Conservation (phyloP, 164 flowering plant species). For the Malania oleifera region DNA sequence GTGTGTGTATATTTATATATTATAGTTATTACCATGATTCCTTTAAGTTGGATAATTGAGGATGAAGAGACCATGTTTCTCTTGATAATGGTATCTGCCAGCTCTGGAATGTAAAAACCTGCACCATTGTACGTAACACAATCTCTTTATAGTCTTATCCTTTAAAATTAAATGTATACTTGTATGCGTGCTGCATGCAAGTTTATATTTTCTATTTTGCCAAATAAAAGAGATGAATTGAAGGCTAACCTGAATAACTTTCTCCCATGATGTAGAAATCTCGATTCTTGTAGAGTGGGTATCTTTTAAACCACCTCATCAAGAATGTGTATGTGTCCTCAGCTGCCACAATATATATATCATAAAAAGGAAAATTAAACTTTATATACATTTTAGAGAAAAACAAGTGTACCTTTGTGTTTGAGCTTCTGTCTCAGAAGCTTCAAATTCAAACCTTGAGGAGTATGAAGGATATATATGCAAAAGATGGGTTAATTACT, state of each 20-base stretch:
- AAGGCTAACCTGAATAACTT: constrained; percentile 7
- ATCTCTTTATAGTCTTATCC: neutral
- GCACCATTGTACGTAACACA: neutral
- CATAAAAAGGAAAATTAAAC: too few relatives aligned
- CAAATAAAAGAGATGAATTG: neutral
- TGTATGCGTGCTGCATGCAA: too few relatives aligned
- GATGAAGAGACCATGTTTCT: neutral
- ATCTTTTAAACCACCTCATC: constrained; percentile 18
- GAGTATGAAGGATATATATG: too few relatives aligned
- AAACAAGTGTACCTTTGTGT: too few relatives aligned
- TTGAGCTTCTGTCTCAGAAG: too few relatives aligned
- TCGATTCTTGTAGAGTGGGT: constrained; percentile 10
- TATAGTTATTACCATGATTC: neutral
- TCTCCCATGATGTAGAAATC: constrained; percentile 19
- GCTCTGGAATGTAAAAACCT: constrained; percentile 6
- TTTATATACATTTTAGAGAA: too few relatives aligned
- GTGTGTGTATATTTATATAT: too few relatives aligned
- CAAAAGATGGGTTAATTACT: too few relatives aligned
- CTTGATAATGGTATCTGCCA: neutral
- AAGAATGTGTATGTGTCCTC: constrained; percentile 10
- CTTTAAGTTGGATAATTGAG: neutral
- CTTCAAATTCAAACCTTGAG: too few relatives aligned
- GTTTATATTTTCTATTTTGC: neutral
- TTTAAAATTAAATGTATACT: too few relatives aligned
- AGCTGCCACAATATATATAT: neutral